Base-by-base conservation (phyloP, 768 basidiomycete species). In the Calocera viscosa region DNA sequence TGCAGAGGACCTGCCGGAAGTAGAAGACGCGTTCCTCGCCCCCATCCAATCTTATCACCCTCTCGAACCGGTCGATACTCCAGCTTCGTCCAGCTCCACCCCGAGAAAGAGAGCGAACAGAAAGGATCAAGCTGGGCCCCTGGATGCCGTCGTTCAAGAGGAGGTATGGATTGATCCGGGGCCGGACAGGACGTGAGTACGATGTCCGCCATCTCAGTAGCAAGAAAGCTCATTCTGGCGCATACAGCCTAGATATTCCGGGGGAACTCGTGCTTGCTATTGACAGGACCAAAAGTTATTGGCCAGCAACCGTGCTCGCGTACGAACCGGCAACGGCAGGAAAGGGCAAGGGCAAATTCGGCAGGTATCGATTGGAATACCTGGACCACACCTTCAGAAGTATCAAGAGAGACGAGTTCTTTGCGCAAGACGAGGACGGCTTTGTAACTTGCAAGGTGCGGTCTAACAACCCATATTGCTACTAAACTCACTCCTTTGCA, bases 401-500 rank as follows among this genome's bases (percentile, higher is more conserved):
- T 28, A 5, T 60, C 11, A 60, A 60, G 30, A 12, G 53, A 19
- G 53, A 30, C 5, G 26, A 60, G 53, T 60, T 60, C 53, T 60
- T 60, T 19, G 8, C 53, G 19, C 53, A 32, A 60, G 53, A 60
- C 10, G 53, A 60, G 5, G 53, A 60, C 53, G 53, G 26, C 5
- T 60, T 60, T 32, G 53, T 32, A 12, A 60, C 26, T 60, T 60
- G 53, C 53, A 60, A 60, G 30, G 53, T 60, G 30, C 24, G 53
- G 7, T 28, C 5, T 5, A 2, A 16, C 22, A 8, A 12, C 7
- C 2, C 16, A 28, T 10, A 5, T 11, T 26, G 26, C 53, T 16
- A 30, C 16, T 19, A 10, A 28, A 2, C 14, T 60, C 5, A 60
- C 24, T 2, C 7, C 19, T 11, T 2, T 26, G 2, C 8, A 60